Percentiles rank a stretch among this genome's conserved stretches.
These are phyloP conservation scores for Yueomyces sp. DNA, from an alignment of 805 yeast species.

Conservation along the genomic window DNA sequence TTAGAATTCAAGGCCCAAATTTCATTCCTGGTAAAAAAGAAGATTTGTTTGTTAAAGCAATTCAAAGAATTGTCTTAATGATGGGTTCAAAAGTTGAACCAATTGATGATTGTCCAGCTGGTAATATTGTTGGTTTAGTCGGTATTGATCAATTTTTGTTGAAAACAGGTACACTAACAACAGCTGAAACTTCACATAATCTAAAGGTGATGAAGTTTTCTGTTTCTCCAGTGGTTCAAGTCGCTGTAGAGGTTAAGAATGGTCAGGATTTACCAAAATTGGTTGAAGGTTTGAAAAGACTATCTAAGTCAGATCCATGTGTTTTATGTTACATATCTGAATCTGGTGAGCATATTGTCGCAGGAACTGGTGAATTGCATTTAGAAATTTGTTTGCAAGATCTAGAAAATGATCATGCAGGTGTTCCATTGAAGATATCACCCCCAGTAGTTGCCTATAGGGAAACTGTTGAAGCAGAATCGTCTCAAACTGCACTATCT, in stretches of 20 bases:
- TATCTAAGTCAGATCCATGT: conserved; percentile 99
- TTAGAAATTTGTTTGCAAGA: conserved; percentile 94
- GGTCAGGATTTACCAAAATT: conserved; percentile 98
- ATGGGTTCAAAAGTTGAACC: conserved; percentile 98
- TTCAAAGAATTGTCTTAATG: conserved; percentile 99
- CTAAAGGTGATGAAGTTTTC: conserved; percentile 99
- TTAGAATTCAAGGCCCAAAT: conserved; percentile 99
- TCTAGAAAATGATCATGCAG: conserved; percentile 98
- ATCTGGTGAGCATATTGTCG: conserved; percentile 99
- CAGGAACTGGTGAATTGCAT: conserved; percentile 99
- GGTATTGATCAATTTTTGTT: conserved; percentile 99
- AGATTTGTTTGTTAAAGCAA: conserved; percentile 90
- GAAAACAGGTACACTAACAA: conserved; percentile 98
- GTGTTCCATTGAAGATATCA: conserved; percentile 94
- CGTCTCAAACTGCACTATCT: conserved; percentile 91
- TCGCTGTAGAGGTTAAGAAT: conserved; percentile 99
- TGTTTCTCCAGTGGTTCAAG: conserved; percentile 99
- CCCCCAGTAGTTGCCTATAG: conserved; percentile 98
- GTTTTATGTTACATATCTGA: conserved; percentile 76
- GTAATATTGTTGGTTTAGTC: conserved; percentile 99
- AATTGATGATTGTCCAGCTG: conserved; percentile 99
- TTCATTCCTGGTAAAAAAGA: conserved; percentile 97
- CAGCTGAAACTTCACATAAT: conserved; percentile 95
- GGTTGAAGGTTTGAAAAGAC: conserved; percentile 99
- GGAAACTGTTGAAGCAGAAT: conserved; percentile 92